Evolutionary conservation across 2,329 filamentous ascomycete genomes (phyloP).

Genomic region (Rhinocladiella similis): DNA sequence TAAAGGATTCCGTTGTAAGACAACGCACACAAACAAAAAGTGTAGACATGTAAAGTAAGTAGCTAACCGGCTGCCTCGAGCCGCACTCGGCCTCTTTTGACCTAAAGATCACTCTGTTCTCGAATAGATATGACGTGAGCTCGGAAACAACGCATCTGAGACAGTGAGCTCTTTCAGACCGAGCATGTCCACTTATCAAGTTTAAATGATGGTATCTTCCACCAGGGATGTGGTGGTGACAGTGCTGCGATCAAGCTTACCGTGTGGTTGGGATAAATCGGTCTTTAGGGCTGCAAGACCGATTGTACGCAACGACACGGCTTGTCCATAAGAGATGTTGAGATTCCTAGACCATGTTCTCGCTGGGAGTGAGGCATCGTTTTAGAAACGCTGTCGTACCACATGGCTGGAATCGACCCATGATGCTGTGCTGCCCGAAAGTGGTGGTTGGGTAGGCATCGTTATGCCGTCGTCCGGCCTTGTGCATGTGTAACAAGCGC

Average conservation of each 20-base stretch:
- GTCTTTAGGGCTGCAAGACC: not conserved
- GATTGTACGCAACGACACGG: not conserved
- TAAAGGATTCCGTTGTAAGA: no score
- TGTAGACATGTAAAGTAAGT: no score
- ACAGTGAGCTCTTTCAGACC: no score
- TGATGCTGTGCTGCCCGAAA: conserved; percentile 4
- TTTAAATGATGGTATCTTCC: no score
- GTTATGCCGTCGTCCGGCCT: conserved; percentile 9
- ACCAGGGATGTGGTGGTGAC: not conserved
- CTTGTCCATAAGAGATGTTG: not conserved
- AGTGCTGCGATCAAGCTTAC: not conserved
- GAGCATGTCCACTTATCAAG: no score
- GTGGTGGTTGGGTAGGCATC: conserved; percentile 16
- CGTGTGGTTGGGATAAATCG: conserved; percentile 1
- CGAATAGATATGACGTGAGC: no score
- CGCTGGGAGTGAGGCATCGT: not conserved
- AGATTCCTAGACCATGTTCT: not conserved
- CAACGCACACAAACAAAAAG: no score
- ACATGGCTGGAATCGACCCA: conserved; percentile 10
- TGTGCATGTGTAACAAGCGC: conserved; percentile 10
- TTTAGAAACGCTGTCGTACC: conserved; percentile 17
- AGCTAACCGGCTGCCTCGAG: no score
- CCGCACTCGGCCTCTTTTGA: no score
- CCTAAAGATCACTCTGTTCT: no score
- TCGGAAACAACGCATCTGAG: no score